Base-by-base conservation (phyloP, 148 eudicot genomes). In the Suaeda aralocaspica region DNA sequence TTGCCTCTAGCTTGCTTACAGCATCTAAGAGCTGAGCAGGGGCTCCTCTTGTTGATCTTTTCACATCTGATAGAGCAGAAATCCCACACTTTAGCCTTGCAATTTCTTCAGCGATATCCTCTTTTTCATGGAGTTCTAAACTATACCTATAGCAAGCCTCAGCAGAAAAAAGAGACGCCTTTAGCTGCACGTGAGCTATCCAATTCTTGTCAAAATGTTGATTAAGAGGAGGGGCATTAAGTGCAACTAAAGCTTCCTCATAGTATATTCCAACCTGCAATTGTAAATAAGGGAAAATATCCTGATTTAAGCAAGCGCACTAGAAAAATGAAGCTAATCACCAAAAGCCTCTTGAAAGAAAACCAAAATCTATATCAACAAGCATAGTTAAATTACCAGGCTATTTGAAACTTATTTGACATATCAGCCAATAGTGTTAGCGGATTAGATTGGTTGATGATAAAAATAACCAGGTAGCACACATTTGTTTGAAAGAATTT, bases 71-170 rank as follows among this genome's bases (percentile, higher is more conserved):
- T 71, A 91, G 77, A 71, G 89, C 85, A 79, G 49, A 79, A 66
- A 91, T 65, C 67, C 93, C 99, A 76, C 80, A 77, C 82, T 86
- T 91, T 78, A 91, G 78, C 63, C 97, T 78, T 72, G 93, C 93
- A 68, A 94, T 85, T 82, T 94, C 99, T 77, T 94, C 91, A 34
- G 91, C 99, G 70, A 91, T 94, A 78, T 94, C 99, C 80, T 94
- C 99, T 83, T 94, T 94, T 69, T 86, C 93, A 61, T 94, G 99
- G 65, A 94, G 87, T 84, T 94, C 99, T 69, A 94, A 79, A 78
- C 96, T 74, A 76, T 79, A 89, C 74, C 99, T 82, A 77, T 86
- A 94, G 84, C 99, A 91, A 74, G 99, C 97, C 85, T 94, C 99
- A 21, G 93, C 96, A 80, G 84, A 86, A 80, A 91, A 91, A 59